Base-by-base conservation (phyloP, 2,329 filamentous ascomycete genomes). In the Colletotrichum sp. region DNA sequence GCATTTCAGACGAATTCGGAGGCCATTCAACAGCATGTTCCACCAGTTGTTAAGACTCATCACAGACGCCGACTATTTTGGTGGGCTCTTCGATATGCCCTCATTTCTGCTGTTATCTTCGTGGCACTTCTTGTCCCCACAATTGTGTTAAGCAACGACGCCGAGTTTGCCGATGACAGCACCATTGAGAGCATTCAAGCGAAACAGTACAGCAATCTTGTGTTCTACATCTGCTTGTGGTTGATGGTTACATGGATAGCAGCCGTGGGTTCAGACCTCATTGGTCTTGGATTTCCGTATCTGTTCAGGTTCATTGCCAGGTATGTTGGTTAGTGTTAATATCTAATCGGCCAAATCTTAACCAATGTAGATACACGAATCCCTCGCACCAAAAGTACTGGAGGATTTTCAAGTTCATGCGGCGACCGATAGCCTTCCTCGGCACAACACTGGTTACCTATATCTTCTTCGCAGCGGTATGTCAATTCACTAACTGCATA, bases 311-410 rank as follows among this genome's bases (percentile, higher is more conserved):
- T 81, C 15, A 62, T 80, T n/a, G 79, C 80, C 3, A 77, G 80
- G 79, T 81, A 34, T 28, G 78, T 55, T 52, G n/a, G 6, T 4
- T 2, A 7, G n/a, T 52, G 2, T 52, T 6, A 52, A 52, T 22
- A 13, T 52, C n/a, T 22, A 6, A 4, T 8, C 44, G 44, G 12
- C 44, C 44, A 52, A 13, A 7, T 13, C 15, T 60, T 75, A 28
- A 65, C 52, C 9, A 39, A 8, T 15, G 1, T 13, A 82, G 81
- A 77, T 82, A 82, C 57, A 76, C 80, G 22, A 83, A 83, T 55
- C 79, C 81, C 3, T 80, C 80, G 6, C 79, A 82, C 52, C 77
- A 78, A 67, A 78, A 79, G 22, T 83, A 83, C 57, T 83, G 80
- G 81, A 76, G 81, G 10, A 67, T 80, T 2, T 64, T 82, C 8